Evolutionary conservation across 2,329 filamentous ascomycete species (phyloP), one percentile per base, ranked within the genome.

Genomic region (Sphaerulina populicola): DNA sequence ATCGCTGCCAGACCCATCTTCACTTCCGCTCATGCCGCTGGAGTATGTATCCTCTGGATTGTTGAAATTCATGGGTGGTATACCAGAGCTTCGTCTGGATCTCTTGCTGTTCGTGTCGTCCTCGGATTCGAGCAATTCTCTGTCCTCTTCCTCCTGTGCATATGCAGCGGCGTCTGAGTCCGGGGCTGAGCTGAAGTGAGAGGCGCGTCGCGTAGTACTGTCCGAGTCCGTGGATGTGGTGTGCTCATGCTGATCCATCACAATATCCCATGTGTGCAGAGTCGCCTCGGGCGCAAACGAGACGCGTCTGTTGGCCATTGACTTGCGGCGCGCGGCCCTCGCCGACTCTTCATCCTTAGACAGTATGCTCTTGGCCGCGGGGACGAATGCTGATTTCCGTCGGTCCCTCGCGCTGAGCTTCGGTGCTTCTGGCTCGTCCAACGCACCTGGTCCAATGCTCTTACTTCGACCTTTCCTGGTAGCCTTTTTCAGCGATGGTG

Each of bases 221-320:
- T 83, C 85, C 6, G 79, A 74, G 12, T 82, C 77, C 6, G 82
- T 84, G 9, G 81, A 83, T 11, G 84, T 86, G 1, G 89, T 94
- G 15, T 88, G 88, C 66, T 96, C 90, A 64, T 90, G 88, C 56
- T 90, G 86, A 64, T 97, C 91, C 40, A 96, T 81, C 14, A 53
- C 50, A 30, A 93, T 90, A 64, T 97, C 90, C 77, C 94, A 97
- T 0, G 93, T 98, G 67, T 98, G 93, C 33, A 98, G 77, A 3
- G 93, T 98, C 10, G 93, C 93, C 71, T 98, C 93, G 1, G 93
- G 93, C 4, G 93, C 93, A 69, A 98, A 98, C 0, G 91, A 97
- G 31, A 98, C 93, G 64, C 93, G 82, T 63, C 93, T 82, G 67
- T 93, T 94, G 43, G 91, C 79, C 41, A 64, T 57, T 29, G 63